Conservation (phyloP, 2,329 filamentous ascomycete genomes). For the Tolypocladium guangdongense region DNA sequence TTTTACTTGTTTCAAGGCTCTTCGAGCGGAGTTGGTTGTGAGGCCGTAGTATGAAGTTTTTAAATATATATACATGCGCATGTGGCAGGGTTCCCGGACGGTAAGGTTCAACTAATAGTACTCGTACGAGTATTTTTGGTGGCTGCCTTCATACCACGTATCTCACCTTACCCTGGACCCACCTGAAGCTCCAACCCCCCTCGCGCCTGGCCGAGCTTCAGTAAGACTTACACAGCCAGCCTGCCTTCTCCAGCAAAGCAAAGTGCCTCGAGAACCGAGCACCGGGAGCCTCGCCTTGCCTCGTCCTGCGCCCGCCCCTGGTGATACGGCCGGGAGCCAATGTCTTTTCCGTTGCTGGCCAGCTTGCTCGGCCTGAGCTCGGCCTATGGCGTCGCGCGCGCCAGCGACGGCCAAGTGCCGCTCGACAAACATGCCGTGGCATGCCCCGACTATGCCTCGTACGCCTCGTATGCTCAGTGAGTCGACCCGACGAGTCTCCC, state of each 20-base stretch:
- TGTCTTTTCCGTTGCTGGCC: slow-evolving; percentile 16
- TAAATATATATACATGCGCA: no score
- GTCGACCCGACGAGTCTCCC: slow-evolving; percentile 5
- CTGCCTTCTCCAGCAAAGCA: neutral
- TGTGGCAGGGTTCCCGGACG: no score
- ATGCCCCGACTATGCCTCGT: slow-evolving; percentile 30
- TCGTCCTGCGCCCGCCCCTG: neutral
- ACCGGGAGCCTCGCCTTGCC: neutral
- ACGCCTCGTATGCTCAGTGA: slow-evolving; percentile 28
- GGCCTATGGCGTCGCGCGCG: slow-evolving; percentile 8
- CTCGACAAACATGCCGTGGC: slow-evolving; percentile 15
- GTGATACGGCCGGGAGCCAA: slow-evolving; percentile 1
- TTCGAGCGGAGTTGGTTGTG: no score
- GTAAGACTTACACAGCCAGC: neutral
- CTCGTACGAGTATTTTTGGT: no score
- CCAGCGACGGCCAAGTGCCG: slow-evolving; percentile 12
- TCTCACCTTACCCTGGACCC: no score
- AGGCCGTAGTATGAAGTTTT: no score
- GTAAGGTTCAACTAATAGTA: no score
- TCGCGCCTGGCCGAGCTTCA: neutral
- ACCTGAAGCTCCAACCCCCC: no score
- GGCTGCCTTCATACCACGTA: no score
- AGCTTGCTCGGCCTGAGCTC: slow-evolving; percentile 15
- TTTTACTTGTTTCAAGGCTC: no score
- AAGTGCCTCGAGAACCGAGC: neutral